A percentile compares a stretch with the other conserved stretches of the same genome.
phyloP scores from a whole-genome alignment of 192 early-diverging fungal genomes.

The Podila minutissima region DNA sequence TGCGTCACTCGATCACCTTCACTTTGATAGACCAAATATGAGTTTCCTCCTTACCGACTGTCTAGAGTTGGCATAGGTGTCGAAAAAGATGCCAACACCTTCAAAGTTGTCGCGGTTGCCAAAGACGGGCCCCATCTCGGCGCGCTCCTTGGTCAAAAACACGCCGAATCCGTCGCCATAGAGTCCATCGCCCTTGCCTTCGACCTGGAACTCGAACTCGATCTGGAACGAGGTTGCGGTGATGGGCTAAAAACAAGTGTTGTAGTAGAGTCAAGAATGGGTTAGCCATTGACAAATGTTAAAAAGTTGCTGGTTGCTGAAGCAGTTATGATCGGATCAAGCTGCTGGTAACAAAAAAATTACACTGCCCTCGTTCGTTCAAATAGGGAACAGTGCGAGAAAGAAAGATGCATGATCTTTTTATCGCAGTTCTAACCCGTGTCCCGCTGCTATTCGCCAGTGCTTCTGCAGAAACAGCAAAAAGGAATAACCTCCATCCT shows the following conservation, averaged over 20 bases:
- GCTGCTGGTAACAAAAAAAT: neutral
- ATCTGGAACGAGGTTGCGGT: conserved; percentile 76
- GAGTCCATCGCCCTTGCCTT: conserved; percentile 76
- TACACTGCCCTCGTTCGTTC: neutral
- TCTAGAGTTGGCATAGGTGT: conserved; percentile 91
- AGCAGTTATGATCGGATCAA: no score
- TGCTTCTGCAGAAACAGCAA: no score
- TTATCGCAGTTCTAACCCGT: no score
- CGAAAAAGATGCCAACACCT: conserved; percentile 96
- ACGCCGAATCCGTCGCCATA: conserved; percentile 98
- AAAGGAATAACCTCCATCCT: no score
- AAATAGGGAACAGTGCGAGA: no score
- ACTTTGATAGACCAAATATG: neutral
- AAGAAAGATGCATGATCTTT: no score
- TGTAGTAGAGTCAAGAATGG: neutral
- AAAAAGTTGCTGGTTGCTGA: no score
- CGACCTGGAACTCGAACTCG: conserved; percentile 94
- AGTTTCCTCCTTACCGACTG: conserved; percentile 46
- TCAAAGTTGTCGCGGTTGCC: conserved; percentile 87
- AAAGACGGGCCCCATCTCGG: conserved; percentile 83
- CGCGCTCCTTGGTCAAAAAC: conserved; percentile 87
- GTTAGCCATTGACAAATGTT: no score
- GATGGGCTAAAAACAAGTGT: conserved; percentile 62
- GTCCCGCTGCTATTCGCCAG: no score
- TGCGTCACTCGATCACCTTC: neutral